Evolutionary conservation across 2,329 filamentous ascomycete species (phyloP).

Genomic region (Salinomyces thailandicus): DNA sequence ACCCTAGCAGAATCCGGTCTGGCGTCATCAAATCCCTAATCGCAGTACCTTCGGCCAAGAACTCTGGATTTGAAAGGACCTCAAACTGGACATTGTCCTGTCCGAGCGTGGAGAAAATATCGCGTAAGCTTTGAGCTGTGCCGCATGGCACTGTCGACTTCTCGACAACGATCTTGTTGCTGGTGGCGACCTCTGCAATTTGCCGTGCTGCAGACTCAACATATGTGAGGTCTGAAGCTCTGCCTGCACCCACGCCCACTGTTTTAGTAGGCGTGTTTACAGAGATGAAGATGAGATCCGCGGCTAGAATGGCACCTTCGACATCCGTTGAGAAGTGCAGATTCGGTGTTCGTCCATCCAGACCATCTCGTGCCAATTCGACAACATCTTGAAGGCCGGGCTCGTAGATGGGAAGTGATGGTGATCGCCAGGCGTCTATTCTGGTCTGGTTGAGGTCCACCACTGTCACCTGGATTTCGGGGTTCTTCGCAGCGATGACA

Average conservation of each 20-base stretch:
- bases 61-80: slow-evolving; percentile 72
- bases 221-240: slow-evolving; percentile 61
- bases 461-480: slow-evolving; percentile 60
- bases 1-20: slow-evolving; percentile 67
- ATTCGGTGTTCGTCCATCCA: slow-evolving; percentile 46
- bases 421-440: slow-evolving; percentile 63
- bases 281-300: slow-evolving; percentile 63
- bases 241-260: slow-evolving; percentile 57
- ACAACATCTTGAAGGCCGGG: slow-evolving; percentile 60
- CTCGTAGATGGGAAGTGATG: slow-evolving; percentile 65
- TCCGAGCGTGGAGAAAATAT: slow-evolving; percentile 48
- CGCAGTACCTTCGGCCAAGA: slow-evolving; percentile 67
- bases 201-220: slow-evolving; percentile 59
- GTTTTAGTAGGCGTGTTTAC: slow-evolving; percentile 74
- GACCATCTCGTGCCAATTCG: slow-evolving; percentile 45
- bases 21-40: slow-evolving; percentile 60
- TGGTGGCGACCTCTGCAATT: slow-evolving; percentile 55
- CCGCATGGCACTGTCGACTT: slow-evolving; percentile 72
- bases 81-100: slow-evolving; percentile 58
- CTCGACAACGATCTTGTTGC: slow-evolving; percentile 65
- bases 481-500: slow-evolving; percentile 64
- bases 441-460: slow-evolving; percentile 57
- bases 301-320: slow-evolving; percentile 49
- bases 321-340: slow-evolving; percentile 65
- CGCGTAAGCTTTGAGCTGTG: slow-evolving; percentile 58